Percentiles rank a stretch among this genome's conserved stretches.
These are phyloP conservation scores for Thielaviopsis musarum DNA, from an alignment of 2,329 filamentous ascomycete genomes.

Conservation along the genomic window DNA sequence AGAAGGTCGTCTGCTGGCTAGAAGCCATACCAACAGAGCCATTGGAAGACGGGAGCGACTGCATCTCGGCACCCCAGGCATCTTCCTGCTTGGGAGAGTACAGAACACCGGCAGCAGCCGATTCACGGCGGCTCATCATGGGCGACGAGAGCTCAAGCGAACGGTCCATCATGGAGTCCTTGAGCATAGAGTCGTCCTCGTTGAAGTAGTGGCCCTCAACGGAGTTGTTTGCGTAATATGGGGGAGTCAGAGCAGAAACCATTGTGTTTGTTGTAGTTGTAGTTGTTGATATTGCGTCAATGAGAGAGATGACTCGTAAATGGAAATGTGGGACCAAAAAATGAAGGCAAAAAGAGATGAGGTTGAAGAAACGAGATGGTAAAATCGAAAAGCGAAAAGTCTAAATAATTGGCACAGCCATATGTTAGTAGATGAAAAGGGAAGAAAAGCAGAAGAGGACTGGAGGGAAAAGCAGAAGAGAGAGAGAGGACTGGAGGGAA, in stretches of 20 bases:
- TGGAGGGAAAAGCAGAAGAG: background rate
- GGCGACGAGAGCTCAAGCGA: constrained; percentile 43
- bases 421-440: background rate
- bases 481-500: background rate
- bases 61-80: constrained; percentile 47
- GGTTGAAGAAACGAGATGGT: background rate
- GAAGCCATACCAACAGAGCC: constrained; percentile 18
- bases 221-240: background rate
- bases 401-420: background rate
- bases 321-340: background rate
- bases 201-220: background rate
- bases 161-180: constrained; percentile 4
- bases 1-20: background rate
- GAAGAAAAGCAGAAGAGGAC: background rate
- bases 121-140: constrained; percentile 47
- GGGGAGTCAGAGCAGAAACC: constrained; percentile 5
- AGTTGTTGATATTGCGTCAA: background rate
- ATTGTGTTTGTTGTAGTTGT: constrained; percentile 1
- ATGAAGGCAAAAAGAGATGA: background rate
- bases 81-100: constrained; percentile 48
- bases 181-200: background rate
- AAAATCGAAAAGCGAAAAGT: background rate
- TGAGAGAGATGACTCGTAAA: background rate
- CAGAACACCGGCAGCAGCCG: constrained; percentile 32
- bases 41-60: constrained; percentile 45